These are phyloP conservation scores for Ophiocordyceps camponoti-saundersi DNA, from an alignment of 2,329 filamentous ascomycete species.

Conservation along the genomic window DNA sequence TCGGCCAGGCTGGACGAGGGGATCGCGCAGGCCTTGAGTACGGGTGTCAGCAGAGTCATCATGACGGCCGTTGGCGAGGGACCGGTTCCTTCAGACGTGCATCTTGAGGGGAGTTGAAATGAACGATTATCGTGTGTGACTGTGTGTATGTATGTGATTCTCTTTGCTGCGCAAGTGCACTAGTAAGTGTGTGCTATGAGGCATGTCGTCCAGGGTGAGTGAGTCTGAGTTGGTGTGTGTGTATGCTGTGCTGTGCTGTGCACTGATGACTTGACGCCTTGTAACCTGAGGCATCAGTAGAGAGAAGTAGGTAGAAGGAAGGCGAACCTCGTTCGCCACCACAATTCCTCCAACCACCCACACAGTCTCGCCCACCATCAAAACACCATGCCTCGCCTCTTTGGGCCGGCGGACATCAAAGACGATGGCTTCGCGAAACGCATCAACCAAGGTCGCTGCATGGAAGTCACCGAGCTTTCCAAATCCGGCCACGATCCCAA, in stretches of 20 bases:
- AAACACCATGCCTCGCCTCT: background rate
- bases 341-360: background rate
- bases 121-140: no score
- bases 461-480: slow-evolving; percentile 20
- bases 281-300: background rate
- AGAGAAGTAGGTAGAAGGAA: background rate
- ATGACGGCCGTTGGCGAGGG: slow-evolving; percentile 84
- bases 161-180: background rate
- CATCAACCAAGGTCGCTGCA: slow-evolving; percentile 8
- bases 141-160: slow-evolving; percentile 1
- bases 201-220: no score
- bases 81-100: slow-evolving; percentile 62
- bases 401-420: background rate
- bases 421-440: slow-evolving; percentile 7
- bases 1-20: slow-evolving; percentile 45
- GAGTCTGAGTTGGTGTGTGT: no score
- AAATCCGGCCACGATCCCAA: slow-evolving; percentile 18
- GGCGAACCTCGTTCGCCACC: background rate
- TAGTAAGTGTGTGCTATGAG: slow-evolving; percentile 7
- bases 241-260: no score
- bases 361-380: background rate
- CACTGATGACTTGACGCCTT: background rate
- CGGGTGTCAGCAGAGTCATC: slow-evolving; percentile 78
- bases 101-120: slow-evolving; percentile 37
- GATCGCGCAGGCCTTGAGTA: slow-evolving; percentile 48